Percentiles rank a stretch among this genome's conserved stretches.
These are phyloP conservation scores for Periconia sp. DNA, from an alignment of 2,329 filamentous ascomycete species.

Conservation along the genomic window DNA sequence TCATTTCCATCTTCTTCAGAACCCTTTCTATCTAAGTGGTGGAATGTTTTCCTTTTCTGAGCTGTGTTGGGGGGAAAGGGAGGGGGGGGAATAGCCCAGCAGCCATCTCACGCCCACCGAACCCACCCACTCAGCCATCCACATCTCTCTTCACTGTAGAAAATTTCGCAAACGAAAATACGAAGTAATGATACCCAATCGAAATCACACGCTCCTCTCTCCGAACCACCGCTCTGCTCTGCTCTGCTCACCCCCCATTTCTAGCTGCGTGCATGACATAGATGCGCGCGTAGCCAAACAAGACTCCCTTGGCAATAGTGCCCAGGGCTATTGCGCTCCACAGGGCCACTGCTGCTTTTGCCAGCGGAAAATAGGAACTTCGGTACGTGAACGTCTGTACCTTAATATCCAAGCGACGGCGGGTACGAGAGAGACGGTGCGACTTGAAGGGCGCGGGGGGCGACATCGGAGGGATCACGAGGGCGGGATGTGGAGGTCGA, in stretches of 20 bases:
- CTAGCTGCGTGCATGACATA: neutral
- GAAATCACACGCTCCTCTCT: slow-evolving; percentile 5
- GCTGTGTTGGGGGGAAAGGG: too few relatives aligned
- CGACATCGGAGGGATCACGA: slow-evolving; percentile 18
- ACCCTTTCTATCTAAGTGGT: too few relatives aligned
- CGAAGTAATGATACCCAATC: slow-evolving; percentile 28
- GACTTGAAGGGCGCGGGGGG: too few relatives aligned
- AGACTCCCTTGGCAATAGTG: slow-evolving; percentile 4
- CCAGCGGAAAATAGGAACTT: slow-evolving; percentile 11
- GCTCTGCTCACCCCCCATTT: too few relatives aligned
- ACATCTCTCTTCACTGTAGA: slow-evolving; percentile 25
- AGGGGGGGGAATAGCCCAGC: too few relatives aligned
- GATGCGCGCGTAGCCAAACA: slow-evolving; percentile 1
- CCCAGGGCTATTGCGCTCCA: too few relatives aligned
- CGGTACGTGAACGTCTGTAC: slow-evolving; percentile 6
- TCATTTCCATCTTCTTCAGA: slow-evolving; percentile 1
- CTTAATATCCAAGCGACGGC: slow-evolving; percentile 26
- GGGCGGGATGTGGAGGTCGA: too few relatives aligned
- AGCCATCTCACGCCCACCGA: too few relatives aligned
- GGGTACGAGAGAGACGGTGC: too few relatives aligned
- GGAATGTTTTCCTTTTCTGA: too few relatives aligned
- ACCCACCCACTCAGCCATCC: too few relatives aligned
- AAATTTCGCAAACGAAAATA: slow-evolving; percentile 16
- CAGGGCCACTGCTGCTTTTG: slow-evolving; percentile 1
- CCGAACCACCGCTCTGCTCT: neutral